Evolutionary conservation across 805 yeast genomes (phyloP).

Genomic region (Cephaloascus albidus): DNA sequence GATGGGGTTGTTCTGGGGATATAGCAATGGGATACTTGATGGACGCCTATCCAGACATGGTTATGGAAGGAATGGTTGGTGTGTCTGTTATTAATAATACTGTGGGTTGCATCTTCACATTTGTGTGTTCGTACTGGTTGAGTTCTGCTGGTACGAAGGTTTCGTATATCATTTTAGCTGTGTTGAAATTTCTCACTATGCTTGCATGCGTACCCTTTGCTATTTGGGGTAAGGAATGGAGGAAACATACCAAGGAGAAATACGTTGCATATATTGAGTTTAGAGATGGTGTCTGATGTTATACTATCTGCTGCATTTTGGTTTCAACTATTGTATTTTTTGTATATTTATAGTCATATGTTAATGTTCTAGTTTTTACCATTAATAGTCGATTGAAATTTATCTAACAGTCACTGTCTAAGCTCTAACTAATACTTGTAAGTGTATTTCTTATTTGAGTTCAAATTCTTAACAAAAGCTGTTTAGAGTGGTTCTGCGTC

Average conservation of each 20-base stretch:
- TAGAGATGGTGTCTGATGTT: conserved; percentile 41
- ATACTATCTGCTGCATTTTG: too few relatives aligned
- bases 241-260: conserved; percentile 48
- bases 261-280: conserved; percentile 45
- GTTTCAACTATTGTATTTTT: too few relatives aligned
- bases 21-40: conserved; percentile 57
- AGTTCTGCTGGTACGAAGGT: conserved; percentile 46
- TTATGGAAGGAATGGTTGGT: conserved; percentile 64
- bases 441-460: too few relatives aligned
- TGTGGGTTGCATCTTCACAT: conserved; percentile 58
- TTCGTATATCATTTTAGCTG: conserved; percentile 54
- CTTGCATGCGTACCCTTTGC: conserved; percentile 48
- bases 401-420: too few relatives aligned
- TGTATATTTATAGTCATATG: too few relatives aligned
- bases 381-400: too few relatives aligned
- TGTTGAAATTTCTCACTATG: conserved; percentile 50
- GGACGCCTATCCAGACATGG: conserved; percentile 64
- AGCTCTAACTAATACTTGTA: too few relatives aligned
- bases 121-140: conserved; percentile 53
- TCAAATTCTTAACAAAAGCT: too few relatives aligned
- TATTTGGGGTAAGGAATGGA: conserved; percentile 48
- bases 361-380: too few relatives aligned
- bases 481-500: too few relatives aligned
- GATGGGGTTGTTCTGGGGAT: conserved; percentile 67
- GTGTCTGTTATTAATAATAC: conserved; percentile 56